Evolutionary conservation across 148 eudicot species (phyloP).

Genomic region (Spergularia bocconei): DNA sequence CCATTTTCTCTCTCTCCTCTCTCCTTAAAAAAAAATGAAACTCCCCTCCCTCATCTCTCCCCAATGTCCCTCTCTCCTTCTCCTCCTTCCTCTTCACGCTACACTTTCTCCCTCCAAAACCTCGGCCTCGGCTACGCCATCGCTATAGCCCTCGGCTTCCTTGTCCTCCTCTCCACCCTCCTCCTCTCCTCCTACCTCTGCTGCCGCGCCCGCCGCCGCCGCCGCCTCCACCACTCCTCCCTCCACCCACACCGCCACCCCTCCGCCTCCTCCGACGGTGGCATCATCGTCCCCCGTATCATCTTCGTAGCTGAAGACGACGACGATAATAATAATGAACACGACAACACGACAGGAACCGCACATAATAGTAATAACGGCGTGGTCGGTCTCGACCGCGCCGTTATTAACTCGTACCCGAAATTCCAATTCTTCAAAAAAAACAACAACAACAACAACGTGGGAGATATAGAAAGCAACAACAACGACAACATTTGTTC

Average conservation of each 20-base stretch:
- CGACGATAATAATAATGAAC: constrained; percentile 23
- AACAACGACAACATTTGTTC: constrained; percentile 45
- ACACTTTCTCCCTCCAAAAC: constrained; percentile 30
- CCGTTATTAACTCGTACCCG: constrained; percentile 79
- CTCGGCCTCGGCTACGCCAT: constrained; percentile 81
- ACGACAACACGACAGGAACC: constrained; percentile 2
- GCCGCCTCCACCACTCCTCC: constrained; percentile 9
- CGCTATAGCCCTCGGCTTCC: constrained; percentile 76
- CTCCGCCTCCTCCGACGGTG: constrained; percentile 12
- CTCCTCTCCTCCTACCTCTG: constrained; percentile 74
- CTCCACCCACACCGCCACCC: constrained; percentile 20
- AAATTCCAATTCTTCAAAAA: constrained; percentile 45
- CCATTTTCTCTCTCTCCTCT: background rate
- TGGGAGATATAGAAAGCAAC: background rate
- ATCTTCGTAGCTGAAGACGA: constrained; percentile 76
- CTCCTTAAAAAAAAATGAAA: background rate
- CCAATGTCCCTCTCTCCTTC: constrained; percentile 28
- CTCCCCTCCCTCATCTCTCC: constrained; percentile 13
- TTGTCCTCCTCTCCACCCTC: constrained; percentile 66
- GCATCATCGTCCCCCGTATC: constrained; percentile 60
- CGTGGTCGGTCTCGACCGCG: constrained; percentile 61
- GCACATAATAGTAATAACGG: constrained; percentile 17
- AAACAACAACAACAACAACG: background rate
- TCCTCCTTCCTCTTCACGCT: constrained; percentile 26
- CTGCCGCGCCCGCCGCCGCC: constrained; percentile 40